Percentiles rank a stretch among this genome's conserved stretches.
Conservation (phyloP, 2,329 filamentous ascomycete species). For the Botryosphaeria dothidea region DNA sequence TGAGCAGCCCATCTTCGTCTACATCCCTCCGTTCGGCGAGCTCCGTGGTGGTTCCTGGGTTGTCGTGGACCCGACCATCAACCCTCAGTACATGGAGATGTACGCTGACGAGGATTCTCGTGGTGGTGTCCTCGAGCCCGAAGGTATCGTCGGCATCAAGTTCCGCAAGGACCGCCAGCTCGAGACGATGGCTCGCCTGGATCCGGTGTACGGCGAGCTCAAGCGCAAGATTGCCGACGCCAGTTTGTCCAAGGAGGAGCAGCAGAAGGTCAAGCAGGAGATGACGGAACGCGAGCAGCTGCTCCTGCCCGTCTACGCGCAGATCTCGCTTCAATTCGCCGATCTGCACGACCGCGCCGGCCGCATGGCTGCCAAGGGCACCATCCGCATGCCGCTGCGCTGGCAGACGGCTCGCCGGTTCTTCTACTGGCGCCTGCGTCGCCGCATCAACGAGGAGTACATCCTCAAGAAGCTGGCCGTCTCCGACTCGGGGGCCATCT, state of each 20-base stretch:
- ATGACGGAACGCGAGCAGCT: slow-evolving; percentile 84
- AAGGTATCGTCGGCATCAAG: slow-evolving; percentile 98
- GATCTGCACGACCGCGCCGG: slow-evolving; percentile 96
- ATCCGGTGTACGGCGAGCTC: slow-evolving; percentile 78
- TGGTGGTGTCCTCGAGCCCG: slow-evolving; percentile 95
- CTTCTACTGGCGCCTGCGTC: slow-evolving; percentile 99
- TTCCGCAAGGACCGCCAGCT: slow-evolving; percentile 97
- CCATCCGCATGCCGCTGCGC: slow-evolving; percentile 78
- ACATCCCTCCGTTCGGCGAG: slow-evolving; percentile 95
- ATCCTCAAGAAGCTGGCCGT: slow-evolving; percentile 83
- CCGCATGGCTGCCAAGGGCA: slow-evolving; percentile 97
- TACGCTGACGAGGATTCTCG: slow-evolving; percentile 94
- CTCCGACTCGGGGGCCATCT: slow-evolving; percentile 48
- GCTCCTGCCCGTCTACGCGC: slow-evolving; percentile 87
- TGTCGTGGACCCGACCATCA: slow-evolving; percentile 98
- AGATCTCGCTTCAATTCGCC: slow-evolving; percentile 95
- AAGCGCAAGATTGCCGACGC: slow-evolving; percentile 74
- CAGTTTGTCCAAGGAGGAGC: slow-evolving; percentile 70
- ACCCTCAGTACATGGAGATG: slow-evolving; percentile 97
- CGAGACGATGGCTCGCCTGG: slow-evolving; percentile 93
- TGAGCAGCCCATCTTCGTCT: slow-evolving; percentile 98
- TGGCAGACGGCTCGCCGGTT: slow-evolving; percentile 91
- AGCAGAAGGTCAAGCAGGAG: slow-evolving; percentile 77
- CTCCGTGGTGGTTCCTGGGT: slow-evolving; percentile 99
- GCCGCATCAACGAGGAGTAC: slow-evolving; percentile 95